Evolutionary conservation across 306 rosid species (phyloP).

Genomic region (Prunus armeniaca): DNA sequence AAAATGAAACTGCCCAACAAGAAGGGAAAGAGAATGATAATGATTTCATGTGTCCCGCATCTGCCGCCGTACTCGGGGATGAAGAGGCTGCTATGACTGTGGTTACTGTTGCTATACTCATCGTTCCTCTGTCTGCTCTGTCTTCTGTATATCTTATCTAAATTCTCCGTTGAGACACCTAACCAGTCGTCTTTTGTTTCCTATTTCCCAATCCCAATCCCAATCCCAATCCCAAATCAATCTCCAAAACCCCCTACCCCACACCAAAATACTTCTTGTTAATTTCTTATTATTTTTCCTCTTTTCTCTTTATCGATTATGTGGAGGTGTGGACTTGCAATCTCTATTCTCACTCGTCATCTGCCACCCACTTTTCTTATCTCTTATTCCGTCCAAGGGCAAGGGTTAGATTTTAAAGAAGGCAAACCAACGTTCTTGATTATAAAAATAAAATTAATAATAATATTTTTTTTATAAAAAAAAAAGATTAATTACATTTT

Average conservation of each 20-base stretch:
- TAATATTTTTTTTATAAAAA: too few species aligned
- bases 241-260: constrained; percentile 1
- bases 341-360: too few species aligned
- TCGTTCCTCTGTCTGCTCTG: not conserved
- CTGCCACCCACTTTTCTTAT: too few species aligned
- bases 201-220: not conserved
- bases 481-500: too few species aligned
- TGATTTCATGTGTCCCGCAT: constrained; percentile 3
- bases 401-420: too few species aligned
- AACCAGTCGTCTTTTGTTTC: not conserved
- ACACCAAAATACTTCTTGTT: not conserved
- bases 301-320: too few species aligned
- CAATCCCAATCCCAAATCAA: not conserved
- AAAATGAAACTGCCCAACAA: constrained; percentile 1
- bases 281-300: too few species aligned
- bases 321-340: too few species aligned
- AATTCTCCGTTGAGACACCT: not conserved
- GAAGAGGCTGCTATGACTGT: not conserved
- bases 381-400: too few species aligned
- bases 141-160: not conserved
- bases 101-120: constrained; percentile 25
- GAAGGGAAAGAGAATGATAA: constrained; percentile 1
- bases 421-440: too few species aligned
- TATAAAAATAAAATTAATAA: too few species aligned
- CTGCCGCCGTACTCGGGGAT: not conserved